Evolutionary conservation across 2,329 filamentous ascomycete species (phyloP), one percentile per base, ranked within the genome.

Genomic region (Harringtonia aguacate): DNA sequence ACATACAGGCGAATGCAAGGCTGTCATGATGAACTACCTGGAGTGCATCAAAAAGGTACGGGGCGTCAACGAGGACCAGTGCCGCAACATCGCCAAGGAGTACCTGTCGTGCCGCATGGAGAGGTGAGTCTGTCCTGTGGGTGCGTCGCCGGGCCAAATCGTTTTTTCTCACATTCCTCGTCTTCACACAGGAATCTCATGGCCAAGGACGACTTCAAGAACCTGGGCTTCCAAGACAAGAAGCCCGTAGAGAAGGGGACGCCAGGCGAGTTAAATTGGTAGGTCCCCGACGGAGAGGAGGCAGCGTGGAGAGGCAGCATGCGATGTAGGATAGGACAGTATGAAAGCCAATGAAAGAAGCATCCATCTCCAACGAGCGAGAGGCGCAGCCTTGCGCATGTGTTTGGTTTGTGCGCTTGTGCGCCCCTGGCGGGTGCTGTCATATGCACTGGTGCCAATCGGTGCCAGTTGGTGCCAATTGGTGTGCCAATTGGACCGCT

Each of bases 21-120:
- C 82, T 46, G 77, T 94, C 52, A 97, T 97, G 78, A 75, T 75
- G 46, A 73, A 73, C 42, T 98, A 98, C 59, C 75, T 98, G 39
- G 73, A 76, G 46, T 98, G 92, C 62, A 81, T 98, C 60, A 92
- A 89, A 60, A 82, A 77, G 50, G 80, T 83, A 50, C 79, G 79
- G 53, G 92, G 92, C 21, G 77, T 85, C 55, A 97, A 97, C 59
- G 84, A 92, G 51, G 74, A 86, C 49, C 80, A 86, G 57, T 98
- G 92, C 61, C 81, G 92, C 46, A 70, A 78, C 56, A 65, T 95
- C 44, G 89, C 89, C 48, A 97, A 95, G 67, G 75, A 79, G 27
- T 98, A 98, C 62, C 69, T 98, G 43, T 70, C 78, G 40, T 98
- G 92, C 63, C 79, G 92, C 39, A 98, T 98, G 92, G 90, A 97